Percentiles rank a stretch among this genome's conserved stretches.
Evolutionary conservation across 1,284 basidiomycete genomes (phyloP).

Genomic region (Phellinidium pouzarii): DNA sequence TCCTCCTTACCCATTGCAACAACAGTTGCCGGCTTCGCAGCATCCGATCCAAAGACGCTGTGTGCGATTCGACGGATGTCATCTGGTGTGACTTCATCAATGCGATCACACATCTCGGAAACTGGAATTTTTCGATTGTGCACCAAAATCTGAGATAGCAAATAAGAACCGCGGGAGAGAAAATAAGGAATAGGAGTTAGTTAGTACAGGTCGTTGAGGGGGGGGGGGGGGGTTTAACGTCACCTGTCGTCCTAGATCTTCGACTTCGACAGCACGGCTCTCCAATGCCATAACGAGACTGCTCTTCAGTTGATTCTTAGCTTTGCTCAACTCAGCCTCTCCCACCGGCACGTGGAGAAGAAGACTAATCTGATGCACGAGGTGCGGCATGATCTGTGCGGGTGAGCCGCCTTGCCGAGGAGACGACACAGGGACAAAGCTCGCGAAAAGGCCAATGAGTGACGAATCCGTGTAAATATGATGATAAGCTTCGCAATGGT

Average conservation of each 20-base stretch:
- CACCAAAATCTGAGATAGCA: slow-evolving; percentile 68
- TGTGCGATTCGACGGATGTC: slow-evolving; percentile 69
- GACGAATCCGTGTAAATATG: slow-evolving; percentile 96
- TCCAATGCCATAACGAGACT: slow-evolving; percentile 95
- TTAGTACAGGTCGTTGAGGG: background rate
- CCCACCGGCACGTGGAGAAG: slow-evolving; percentile 65
- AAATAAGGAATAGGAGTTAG: slow-evolving; percentile 7
- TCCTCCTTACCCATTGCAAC: slow-evolving; percentile 72
- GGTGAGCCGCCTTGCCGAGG: slow-evolving; percentile 56
- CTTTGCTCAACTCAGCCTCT: slow-evolving; percentile 68
- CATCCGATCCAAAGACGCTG: slow-evolving; percentile 61
- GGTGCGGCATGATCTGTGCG: slow-evolving; percentile 72
- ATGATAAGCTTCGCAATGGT: slow-evolving; percentile 97
- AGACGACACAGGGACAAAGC: slow-evolving; percentile 71
- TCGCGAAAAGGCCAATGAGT: slow-evolving; percentile 88
- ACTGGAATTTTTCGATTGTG: slow-evolving; percentile 84
- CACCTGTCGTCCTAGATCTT: slow-evolving; percentile 81
- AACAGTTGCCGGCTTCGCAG: slow-evolving; percentile 58
- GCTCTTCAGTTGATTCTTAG: slow-evolving; percentile 95
- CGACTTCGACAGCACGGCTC: slow-evolving; percentile 84
- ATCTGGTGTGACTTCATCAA: slow-evolving; percentile 74
- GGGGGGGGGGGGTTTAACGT: slow-evolving; percentile 16
- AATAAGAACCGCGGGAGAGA: slow-evolving; percentile 5
- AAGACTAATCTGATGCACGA: slow-evolving; percentile 79
- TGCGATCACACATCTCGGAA: slow-evolving; percentile 87